Conservation (phyloP, 164 flowering plant genomes). For the Chloranthus sessilifolius region DNA sequence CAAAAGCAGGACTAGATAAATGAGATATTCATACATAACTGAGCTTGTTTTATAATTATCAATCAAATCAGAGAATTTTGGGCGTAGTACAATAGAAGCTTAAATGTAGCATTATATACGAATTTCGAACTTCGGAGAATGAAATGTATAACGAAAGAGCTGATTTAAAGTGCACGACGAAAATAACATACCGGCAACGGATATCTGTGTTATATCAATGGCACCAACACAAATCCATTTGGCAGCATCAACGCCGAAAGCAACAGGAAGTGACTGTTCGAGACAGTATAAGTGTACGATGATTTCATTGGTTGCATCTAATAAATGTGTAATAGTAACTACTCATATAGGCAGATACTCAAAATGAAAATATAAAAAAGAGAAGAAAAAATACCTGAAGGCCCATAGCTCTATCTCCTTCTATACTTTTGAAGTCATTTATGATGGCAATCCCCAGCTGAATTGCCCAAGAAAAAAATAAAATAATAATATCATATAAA, state of each 20-base stretch:
- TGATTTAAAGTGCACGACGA: no score
- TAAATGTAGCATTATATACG: no score
- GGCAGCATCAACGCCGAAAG: slow-evolving; percentile 90
- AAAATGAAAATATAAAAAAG: not conserved
- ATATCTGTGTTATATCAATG: slow-evolving; percentile 80
- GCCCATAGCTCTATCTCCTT: slow-evolving; percentile 89
- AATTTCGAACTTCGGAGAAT: no score
- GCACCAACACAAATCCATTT: slow-evolving; percentile 98
- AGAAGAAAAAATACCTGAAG: slow-evolving; percentile 53
- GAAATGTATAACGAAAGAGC: no score
- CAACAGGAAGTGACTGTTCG: slow-evolving; percentile 87
- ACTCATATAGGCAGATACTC: not conserved
- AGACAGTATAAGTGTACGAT: not conserved
- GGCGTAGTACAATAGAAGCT: no score
- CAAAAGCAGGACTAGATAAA: no score
- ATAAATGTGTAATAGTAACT: not conserved
- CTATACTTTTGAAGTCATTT: slow-evolving; percentile 93
- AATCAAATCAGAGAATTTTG: no score
- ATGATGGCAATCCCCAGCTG: slow-evolving; percentile 95
- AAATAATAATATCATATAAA: slow-evolving; percentile 7
- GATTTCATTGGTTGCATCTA: not conserved
- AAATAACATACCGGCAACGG: slow-evolving; percentile 74
- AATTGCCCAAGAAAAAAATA: slow-evolving; percentile 9
- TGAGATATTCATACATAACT: no score
- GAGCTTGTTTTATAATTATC: no score